These are phyloP conservation scores for Rhodotorula graminis DNA, from an alignment of 768 basidiomycete species.

Conservation along the genomic window DNA sequence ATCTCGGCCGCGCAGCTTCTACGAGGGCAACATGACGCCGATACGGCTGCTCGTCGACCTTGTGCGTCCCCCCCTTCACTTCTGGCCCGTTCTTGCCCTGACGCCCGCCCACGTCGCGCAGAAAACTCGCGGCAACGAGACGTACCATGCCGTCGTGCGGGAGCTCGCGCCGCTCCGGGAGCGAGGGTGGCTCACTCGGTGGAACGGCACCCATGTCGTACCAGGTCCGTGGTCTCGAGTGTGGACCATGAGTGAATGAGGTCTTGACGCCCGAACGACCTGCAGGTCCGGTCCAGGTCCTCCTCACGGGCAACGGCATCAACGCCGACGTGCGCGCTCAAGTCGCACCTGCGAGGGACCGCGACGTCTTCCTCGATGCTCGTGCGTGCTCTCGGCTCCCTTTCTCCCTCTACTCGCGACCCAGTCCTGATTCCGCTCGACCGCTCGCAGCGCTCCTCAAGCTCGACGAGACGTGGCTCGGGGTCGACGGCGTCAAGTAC, in stretches of 20 bases:
- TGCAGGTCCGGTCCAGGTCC: conserved; percentile 24
- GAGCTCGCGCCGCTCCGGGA: conserved; percentile 16
- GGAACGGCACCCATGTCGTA: conserved; percentile 27
- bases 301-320: conserved; percentile 36
- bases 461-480: conserved; percentile 21
- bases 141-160: conserved; percentile 15
- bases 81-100: neutral
- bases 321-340: conserved; percentile 27
- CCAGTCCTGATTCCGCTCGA: too few relatives aligned
- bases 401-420: too few relatives aligned
- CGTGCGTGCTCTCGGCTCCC: conserved; percentile 4
- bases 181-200: conserved; percentile 25
- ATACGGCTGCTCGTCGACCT: conserved; percentile 33
- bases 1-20: conserved; percentile 11
- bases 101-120: neutral
- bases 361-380: conserved; percentile 31
- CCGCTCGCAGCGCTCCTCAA: conserved; percentile 18
- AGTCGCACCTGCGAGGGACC: neutral
- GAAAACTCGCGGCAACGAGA: conserved; percentile 37
- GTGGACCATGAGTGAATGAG: neutral
- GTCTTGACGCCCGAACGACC: neutral
- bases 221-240: neutral
- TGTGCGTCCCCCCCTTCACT: neutral
- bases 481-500: conserved; percentile 1
- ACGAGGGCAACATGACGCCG: conserved; percentile 22